Evolutionary conservation across 1,284 basidiomycete genomes (phyloP).

Genomic region (Cryptococcus maquisensis): DNA sequence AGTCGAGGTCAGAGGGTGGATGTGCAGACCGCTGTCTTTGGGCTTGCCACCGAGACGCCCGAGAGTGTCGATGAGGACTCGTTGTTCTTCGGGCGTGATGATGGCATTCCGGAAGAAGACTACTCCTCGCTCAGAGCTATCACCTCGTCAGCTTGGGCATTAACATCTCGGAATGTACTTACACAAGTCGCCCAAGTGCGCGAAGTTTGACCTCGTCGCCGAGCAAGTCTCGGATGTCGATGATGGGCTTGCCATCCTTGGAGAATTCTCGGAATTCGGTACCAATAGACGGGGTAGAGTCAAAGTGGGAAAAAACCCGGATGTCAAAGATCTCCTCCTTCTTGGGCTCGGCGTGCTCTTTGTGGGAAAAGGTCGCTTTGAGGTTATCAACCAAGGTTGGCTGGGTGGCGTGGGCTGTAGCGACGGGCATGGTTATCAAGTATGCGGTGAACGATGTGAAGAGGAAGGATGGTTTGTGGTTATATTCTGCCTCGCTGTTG

Average conservation of each 20-base stretch:
- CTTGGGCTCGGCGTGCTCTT: not conserved
- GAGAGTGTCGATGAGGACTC: slow-evolving; percentile 52
- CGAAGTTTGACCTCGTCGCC: slow-evolving; percentile 24
- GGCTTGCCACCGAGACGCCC: slow-evolving; percentile 61
- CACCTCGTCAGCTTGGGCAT: not conserved
- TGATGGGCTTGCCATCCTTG: slow-evolving; percentile 18
- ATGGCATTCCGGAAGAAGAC: slow-evolving; percentile 61
- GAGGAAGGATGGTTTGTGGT: too few relatives aligned
- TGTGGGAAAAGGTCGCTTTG: slow-evolving; percentile 8
- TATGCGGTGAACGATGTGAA: too few relatives aligned
- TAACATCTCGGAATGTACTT: slow-evolving; percentile 5
- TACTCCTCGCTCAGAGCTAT: slow-evolving; percentile 60
- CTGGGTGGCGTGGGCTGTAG: not conserved
- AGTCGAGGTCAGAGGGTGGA: slow-evolving; percentile 61
- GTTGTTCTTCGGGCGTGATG: slow-evolving; percentile 52
- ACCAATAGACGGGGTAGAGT: slow-evolving; percentile 37
- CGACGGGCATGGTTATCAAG: slow-evolving; percentile 10
- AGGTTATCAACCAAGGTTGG: slow-evolving; percentile 8
- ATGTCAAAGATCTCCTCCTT: slow-evolving; percentile 1
- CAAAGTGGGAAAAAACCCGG: slow-evolving; percentile 26
- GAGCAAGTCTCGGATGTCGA: slow-evolving; percentile 28
- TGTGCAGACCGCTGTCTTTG: slow-evolving; percentile 56
- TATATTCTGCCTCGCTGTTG: too few relatives aligned
- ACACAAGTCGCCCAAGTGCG: slow-evolving; percentile 35
- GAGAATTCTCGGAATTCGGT: slow-evolving; percentile 44